Evolutionary conservation across 805 yeast genomes (phyloP).

Genomic region (Cyberlindnera saturnus): DNA sequence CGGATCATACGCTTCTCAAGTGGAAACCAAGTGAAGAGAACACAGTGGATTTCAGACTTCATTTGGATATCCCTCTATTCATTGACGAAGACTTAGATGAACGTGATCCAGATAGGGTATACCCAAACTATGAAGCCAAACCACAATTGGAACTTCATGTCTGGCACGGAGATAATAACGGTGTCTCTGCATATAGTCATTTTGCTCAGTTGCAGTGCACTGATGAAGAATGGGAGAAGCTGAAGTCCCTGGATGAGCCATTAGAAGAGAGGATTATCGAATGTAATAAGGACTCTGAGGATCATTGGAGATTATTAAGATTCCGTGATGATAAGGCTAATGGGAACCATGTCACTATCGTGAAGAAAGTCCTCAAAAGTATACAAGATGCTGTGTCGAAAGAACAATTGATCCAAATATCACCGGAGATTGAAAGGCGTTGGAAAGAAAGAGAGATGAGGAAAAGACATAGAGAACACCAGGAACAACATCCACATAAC

Average conservation of each 20-base stretch:
- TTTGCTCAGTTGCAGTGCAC: slow-evolving; percentile 58
- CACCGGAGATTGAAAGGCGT: slow-evolving; percentile 46
- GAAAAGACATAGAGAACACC: neutral
- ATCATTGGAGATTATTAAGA: slow-evolving; percentile 75
- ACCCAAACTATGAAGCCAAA: slow-evolving; percentile 72
- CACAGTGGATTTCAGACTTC: slow-evolving; percentile 80
- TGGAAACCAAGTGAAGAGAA: slow-evolving; percentile 98
- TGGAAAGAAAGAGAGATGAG: slow-evolving; percentile 56
- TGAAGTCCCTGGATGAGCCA: slow-evolving; percentile 70
- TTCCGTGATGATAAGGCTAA: slow-evolving; percentile 90
- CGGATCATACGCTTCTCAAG: slow-evolving; percentile 79
- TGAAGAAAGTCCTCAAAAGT: slow-evolving; percentile 74
- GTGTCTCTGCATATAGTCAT: slow-evolving; percentile 53
- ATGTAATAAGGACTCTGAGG: slow-evolving; percentile 57
- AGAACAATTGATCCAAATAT: slow-evolving; percentile 61
- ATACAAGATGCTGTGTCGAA: slow-evolving; percentile 82
- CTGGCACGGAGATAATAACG: slow-evolving; percentile 72
- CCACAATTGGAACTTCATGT: slow-evolving; percentile 65
- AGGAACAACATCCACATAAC: neutral
- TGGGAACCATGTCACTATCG: slow-evolving; percentile 81
- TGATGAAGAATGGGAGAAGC: slow-evolving; percentile 74
- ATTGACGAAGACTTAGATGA: slow-evolving; percentile 54
- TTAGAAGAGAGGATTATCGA: slow-evolving; percentile 87
- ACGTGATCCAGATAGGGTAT: slow-evolving; percentile 66
- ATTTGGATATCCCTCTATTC: slow-evolving; percentile 50